Base-by-base conservation (phyloP, 2,329 filamentous ascomycete genomes). In the Plectosphaerella plurivora region DNA sequence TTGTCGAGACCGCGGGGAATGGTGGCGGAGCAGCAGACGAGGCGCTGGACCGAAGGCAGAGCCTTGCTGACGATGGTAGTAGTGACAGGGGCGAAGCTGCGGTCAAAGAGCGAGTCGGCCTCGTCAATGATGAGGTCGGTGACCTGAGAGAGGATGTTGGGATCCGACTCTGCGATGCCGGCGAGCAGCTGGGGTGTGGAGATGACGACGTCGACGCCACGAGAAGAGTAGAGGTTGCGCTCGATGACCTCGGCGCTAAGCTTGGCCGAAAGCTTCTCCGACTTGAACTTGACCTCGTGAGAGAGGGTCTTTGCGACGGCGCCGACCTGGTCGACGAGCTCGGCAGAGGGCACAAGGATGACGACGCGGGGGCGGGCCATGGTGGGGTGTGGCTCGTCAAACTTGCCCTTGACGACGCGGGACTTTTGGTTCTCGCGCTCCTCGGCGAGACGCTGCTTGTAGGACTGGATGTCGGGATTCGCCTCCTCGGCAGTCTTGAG, bases 11-110 rank as follows among this genome's bases (percentile, higher is more conserved):
- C 89, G 58, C 87, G 84, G 2, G 95, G 94, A 56, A 99, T 97
- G 5, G 94, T 99, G 49, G 94, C 94, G 4, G 93, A 97, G 75
- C 94, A 99, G 58, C 97, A 83, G 46, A 99, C 79, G 22, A 99
- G 78, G 66, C 96, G 89, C 64, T 90, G 83, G 46, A 97, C 73
- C 1, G 91, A 94, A 0, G 93, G 91, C 7, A 84, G 80, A 2
- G 87, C 83, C 53, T 88, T 87, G 63, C 96, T 89, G 57, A 99
- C 81, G 59, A 99, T 89, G 51, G 83, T 81, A 11, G 83, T 88
- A 0, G 94, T 97, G 22, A 87, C 85, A 1, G 90, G 86, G 4
- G 88, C 82, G 73, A 99, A 99, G 54, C 91, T 95, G 53, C 91
- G 88, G 71, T 99, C 95, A 60, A 99, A 83, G 10, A 99, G 83